Evolutionary conservation across 2,329 filamentous ascomycete species (phyloP), one percentile per base, ranked within the genome.

Genomic region (Fusarium denticulatum): DNA sequence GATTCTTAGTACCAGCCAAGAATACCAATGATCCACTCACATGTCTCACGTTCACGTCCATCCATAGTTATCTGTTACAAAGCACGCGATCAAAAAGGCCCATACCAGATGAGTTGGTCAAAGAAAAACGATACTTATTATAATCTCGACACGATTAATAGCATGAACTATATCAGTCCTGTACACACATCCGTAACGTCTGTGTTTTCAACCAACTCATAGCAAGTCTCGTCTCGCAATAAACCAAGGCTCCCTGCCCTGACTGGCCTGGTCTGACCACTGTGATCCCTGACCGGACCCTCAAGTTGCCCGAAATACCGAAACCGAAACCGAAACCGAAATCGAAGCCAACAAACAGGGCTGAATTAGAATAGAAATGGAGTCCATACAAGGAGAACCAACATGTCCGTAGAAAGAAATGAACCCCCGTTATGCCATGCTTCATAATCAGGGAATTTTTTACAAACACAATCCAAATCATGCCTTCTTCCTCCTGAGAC

Each of bases 331-430:
- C 13, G 28, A 39, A 39, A 20, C 20, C 71, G 71, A 74, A 39
- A 39, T 40, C 71, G 71, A 74, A 68, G 61, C 67, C 67, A 74
- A 71, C 67, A 71, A 43, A 71, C 63, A 72, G 59, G 70, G 58
- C 63, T 68, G 71, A 56, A 60, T 60, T 46, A 52, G 42, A 74
- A 65, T 60, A 64, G 50, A 74, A 74, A 69, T 50, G 52, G 42
- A 67, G 46, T 58, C 57, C 52, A 67, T 40, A 55, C 64, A 74
- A 60, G 47, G 18, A 69, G 69, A 60, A 61, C 32, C 20, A 52
- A 69, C 36, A 74, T 68, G n/a, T 34, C 47, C 30, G 13, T 36
- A 24, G 39, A 60, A 63, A 45, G 43, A 64, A 42, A 52, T 22
- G 26, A 43, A 30, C 34, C 43, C 52, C 56, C 47, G 40, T 64